Percentiles rank a stretch among this genome's conserved stretches.
These are phyloP conservation scores for Lathyrus aphaca DNA, from an alignment of 306 rosid species.

Conservation along the genomic window DNA sequence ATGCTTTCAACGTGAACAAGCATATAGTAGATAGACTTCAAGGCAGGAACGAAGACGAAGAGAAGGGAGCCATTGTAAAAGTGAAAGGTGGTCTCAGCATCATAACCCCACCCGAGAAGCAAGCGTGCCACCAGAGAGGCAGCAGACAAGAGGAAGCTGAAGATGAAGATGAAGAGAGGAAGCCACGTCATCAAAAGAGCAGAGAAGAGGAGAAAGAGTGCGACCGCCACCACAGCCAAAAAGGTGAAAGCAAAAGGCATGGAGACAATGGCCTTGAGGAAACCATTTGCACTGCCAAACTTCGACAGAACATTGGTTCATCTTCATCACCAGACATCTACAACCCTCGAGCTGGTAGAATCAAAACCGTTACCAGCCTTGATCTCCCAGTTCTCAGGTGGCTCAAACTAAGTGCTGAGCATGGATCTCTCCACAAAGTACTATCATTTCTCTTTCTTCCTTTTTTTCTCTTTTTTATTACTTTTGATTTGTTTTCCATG, in stretches of 20 bases:
- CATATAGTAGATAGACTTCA: conserved; percentile 46
- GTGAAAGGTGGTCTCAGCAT: conserved; percentile 53
- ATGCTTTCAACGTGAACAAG: conserved; percentile 47
- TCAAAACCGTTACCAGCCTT: conserved; percentile 45
- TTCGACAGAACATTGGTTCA: conserved; percentile 47
- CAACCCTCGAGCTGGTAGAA: conserved; percentile 50
- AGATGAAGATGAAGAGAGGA: neutral
- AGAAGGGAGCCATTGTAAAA: conserved; percentile 48
- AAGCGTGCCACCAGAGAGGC: too few relatives aligned
- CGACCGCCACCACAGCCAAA: too few relatives aligned
- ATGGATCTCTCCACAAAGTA: conserved; percentile 46
- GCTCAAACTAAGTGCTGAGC: conserved; percentile 55
- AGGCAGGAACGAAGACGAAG: conserved; percentile 49
- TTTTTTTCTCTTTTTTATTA: too few relatives aligned
- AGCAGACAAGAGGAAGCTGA: neutral
- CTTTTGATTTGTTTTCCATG: neutral
- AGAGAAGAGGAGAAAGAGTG: neutral
- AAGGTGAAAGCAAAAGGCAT: neutral
- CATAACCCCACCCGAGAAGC: conserved; percentile 39
- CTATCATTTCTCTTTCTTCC: neutral
- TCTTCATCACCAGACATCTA: conserved; percentile 51
- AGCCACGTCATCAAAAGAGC: neutral
- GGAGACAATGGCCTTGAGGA: conserved; percentile 49
- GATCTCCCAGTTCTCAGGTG: conserved; percentile 48
- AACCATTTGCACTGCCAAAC: conserved; percentile 49